These are phyloP conservation scores for Venturia effusa DNA, from an alignment of 2,329 filamentous ascomycete species.

Conservation along the genomic window DNA sequence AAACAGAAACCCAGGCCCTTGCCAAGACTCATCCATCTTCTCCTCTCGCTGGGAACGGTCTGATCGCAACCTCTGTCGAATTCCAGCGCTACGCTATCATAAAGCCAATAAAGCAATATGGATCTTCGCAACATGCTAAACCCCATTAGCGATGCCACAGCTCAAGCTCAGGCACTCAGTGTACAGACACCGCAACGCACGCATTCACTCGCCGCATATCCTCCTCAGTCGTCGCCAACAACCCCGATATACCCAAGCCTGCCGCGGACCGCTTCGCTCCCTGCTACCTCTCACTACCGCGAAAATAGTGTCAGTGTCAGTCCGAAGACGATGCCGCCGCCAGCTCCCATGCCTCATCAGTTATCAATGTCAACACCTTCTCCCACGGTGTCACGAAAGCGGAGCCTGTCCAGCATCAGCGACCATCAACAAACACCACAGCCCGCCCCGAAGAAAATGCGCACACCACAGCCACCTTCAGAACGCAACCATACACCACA, in stretches of 20 bases:
- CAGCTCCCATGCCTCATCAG: background rate
- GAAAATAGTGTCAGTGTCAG: slow-evolving; percentile 10
- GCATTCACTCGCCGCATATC: background rate
- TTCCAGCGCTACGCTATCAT: background rate
- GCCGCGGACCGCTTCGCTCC: slow-evolving; percentile 5
- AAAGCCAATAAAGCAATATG: slow-evolving; percentile 8
- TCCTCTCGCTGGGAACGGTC: background rate
- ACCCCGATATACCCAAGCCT: background rate
- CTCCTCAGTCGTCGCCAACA: slow-evolving; percentile 1
- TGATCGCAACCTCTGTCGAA: background rate
- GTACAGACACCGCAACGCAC: slow-evolving; percentile 2
- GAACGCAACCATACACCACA: background rate
- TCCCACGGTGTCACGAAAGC: slow-evolving; percentile 9
- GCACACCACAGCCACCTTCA: background rate
- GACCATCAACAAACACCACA: slow-evolving; percentile 8
- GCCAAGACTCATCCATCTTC: background rate
- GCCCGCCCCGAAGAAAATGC: slow-evolving; percentile 5
- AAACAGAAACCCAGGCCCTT: background rate
- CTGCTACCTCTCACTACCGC: background rate
- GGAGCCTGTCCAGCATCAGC: slow-evolving; percentile 7
- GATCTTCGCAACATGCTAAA: slow-evolving; percentile 11
- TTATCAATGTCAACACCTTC: background rate
- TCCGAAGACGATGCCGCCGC: slow-evolving; percentile 12
- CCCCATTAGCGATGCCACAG: background rate
- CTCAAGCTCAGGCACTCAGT: background rate